phyloP scores from a whole-genome alignment of 2,329 filamentous ascomycete genomes.

The Trichoderma sp. region DNA sequence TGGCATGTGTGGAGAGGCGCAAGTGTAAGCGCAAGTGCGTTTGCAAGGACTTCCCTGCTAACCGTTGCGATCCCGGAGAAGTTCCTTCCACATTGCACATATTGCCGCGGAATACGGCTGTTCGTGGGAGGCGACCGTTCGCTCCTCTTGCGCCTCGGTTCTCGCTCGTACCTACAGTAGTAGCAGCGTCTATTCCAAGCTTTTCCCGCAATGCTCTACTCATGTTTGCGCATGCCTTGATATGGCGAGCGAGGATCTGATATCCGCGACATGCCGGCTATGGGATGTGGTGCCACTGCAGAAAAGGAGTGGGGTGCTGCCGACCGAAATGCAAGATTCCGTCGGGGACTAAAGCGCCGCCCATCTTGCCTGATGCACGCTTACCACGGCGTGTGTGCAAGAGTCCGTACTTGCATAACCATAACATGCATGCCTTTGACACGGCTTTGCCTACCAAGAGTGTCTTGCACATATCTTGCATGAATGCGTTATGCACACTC shows the following conservation, averaged over 20 bases:
- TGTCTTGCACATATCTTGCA: constrained; percentile 22
- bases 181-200: background rate
- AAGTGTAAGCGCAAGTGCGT: constrained; percentile 10
- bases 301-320: constrained; percentile 25
- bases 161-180: background rate
- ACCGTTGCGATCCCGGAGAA: constrained; percentile 17
- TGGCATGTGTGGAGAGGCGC: constrained; percentile 21
- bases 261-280: constrained; percentile 22
- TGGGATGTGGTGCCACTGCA: constrained; percentile 26
- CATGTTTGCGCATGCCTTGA: background rate
- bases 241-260: constrained; percentile 20
- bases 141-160: background rate
- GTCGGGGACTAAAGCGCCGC: constrained; percentile 29
- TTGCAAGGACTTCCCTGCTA: constrained; percentile 18
- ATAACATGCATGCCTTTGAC: constrained; percentile 6
- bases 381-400: constrained; percentile 24
- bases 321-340: constrained; percentile 37
- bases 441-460: background rate
- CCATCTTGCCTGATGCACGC: constrained; percentile 26
- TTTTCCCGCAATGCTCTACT: background rate
- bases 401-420: constrained; percentile 24
- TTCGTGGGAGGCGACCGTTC: background rate
- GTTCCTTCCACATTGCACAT: background rate
- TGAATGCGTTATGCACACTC: constrained; percentile 8
- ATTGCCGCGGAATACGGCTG: background rate